Evolutionary conservation across 1,284 basidiomycete species (phyloP), one percentile per base, ranked within the genome.

Genomic region (Pyrrhoderma lamaoense): DNA sequence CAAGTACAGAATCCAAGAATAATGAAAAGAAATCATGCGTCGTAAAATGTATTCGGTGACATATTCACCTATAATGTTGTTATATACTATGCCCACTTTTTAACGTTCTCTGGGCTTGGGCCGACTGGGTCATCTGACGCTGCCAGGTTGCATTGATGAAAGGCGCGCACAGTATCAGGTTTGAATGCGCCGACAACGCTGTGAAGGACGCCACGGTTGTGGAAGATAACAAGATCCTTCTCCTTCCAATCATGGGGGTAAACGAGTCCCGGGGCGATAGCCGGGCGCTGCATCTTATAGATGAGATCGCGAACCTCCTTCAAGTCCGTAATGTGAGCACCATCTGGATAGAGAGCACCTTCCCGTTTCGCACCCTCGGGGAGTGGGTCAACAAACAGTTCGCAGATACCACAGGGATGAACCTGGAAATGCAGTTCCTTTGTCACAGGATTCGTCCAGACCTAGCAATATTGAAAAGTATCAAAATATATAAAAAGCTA

Each of bases 401-500:
- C 76, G 18, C 67, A 61, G 0, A 69, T 76, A 25, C 75, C 83
- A 58, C 81, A 87, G 2, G 82, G 84, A 61, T 86, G 83, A 8
- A 86, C 85, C 62, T 93, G 82, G 67, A 91, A 79, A 63, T 89
- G 85, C 14, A 92, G 72, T 1, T 71, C 70, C 13, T 80, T 80
- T 2, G 88, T 92, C 1, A 79, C 77, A 0, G 87, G 85, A 67
- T 92, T 92, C 75, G 91, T 92, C 89, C 89, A 92, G 4, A 81
- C 67, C 84, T 86, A 8, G 35, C 16, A 55, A 22, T 16, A 2
- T 5, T 16, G 16, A 31, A 14, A 39, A 23, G 13, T 31, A 21
- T 34, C 18, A 14, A 16, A 3, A 8, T 8, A 38, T 21, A 25
- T n/a, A 19, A 13, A 31, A 23, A 23, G 42, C n/a, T 23, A 16